Evolutionary conservation across 805 yeast species (phyloP), one percentile per base, ranked within the genome.

Genomic region (Candida dendrica): DNA sequence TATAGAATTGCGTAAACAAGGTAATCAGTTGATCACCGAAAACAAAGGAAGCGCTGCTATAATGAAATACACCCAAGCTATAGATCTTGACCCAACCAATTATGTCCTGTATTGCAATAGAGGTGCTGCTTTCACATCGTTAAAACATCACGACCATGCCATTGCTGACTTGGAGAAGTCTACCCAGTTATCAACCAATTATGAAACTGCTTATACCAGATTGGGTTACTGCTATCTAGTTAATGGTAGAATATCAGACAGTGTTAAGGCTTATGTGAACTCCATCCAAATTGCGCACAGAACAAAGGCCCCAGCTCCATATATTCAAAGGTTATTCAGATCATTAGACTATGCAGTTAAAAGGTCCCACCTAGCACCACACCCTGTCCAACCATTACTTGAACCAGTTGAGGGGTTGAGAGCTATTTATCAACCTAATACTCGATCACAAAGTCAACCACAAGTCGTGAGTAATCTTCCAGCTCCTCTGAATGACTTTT

Each of bases 141-240:
- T 66, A 38, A 65, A 63, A 22, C 46, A 60, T 13, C 54, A 55
- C 43, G 60, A 61, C 2, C 62, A 59, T 32, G 71, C 74, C 1
- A 60, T 62, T 26, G 47, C 44, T 6, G 75, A 69, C 47, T 47
- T 67, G 26, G 26, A 45, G 18, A 59, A 48, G 22, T 61, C 72
- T 5, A 43, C 61, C 6, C 52, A 51, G 11, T 35, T 65, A 1
- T 56, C 60, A 18, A 64, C 68, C 0, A 55, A 52, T 6, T 66
- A 59, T 46, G 59, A 68, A 26, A 65, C 69, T n/a, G 65, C 68
- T 14, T 58, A 65, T 50, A 57, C 68, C 18, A 55, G 72, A 40
- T 44, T 67, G 6, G 75, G 59, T 3, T 69, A 61, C 42, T 45
- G 61, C 40, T 53, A 54, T 26, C 42, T 69, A 15, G 58, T 60